Evolutionary conservation across 1,284 basidiomycete genomes (phyloP), one percentile per base, ranked within the genome.

Genomic region (Tilletia indica): DNA sequence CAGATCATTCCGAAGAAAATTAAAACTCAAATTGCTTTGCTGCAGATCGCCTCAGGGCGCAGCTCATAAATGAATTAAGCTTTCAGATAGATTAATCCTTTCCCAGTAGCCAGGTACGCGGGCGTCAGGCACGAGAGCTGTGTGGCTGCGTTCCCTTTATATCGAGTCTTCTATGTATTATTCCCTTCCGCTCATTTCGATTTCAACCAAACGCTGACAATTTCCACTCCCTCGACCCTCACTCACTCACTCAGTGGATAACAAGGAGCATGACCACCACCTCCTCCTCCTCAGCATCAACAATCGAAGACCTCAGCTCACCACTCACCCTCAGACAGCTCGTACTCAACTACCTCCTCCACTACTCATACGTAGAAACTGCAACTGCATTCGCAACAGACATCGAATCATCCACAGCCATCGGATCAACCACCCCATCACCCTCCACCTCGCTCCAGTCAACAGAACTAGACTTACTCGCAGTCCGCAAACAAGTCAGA

Each of bases 281-380:
- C n/a, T n/a, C 51, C 48, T 8, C 51, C 3, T 14, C 42, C 42
- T 9, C 42, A 45, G 42, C 42, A 45, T 45, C 61, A 19, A 63
- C 61, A 34, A 11, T 39, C n/a, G 64, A 67, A 19, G 64, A 42
- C 9, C 39, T 67, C 91, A 84, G 47, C 36, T 45, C 68, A 36
- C 67, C 58, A 2, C 31, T 54, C 5, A 48, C 69, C n/a, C 71
- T 82, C 34, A 74, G 90, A 67, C 85, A 88, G n/a, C 86, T 94
- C 54, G 90, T 94, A 5, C 86, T 93, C 66, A 91, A 93, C 79
- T 94, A 93, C 79, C 87, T 94, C 3, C 88, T 89, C 71, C 91
- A 93, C 78, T 88, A 89, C 61, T 90, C 90, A 72, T 92, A 90
- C 83, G 88, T 89, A 45, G 86, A 87, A 49, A 91, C 92, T 0